phyloP scores from a whole-genome alignment of 495 filamentous ascomycete genomes.

The Penicillium bialowiezense region DNA sequence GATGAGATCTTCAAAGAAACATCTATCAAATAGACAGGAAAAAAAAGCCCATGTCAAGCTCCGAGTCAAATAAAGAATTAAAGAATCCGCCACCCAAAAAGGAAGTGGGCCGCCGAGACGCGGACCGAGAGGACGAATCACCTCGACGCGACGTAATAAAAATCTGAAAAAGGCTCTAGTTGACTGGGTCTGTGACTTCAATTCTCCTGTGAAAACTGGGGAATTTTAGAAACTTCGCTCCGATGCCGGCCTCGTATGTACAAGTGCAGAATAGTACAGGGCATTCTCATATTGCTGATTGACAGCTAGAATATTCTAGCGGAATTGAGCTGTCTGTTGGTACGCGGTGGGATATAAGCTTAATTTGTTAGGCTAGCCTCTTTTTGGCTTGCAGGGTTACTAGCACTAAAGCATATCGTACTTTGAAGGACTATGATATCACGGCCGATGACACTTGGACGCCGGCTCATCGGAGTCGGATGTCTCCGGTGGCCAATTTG shows the following conservation, averaged over 20 bases:
- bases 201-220: conserved; percentile 8
- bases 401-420: too few relatives aligned
- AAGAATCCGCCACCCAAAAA: conserved; percentile 4
- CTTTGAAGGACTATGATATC: too few relatives aligned
- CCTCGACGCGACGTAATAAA: conserved; percentile 21
- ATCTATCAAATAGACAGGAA: neutral
- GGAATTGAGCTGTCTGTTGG: neutral
- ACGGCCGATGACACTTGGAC: too few relatives aligned
- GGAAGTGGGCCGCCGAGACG: conserved; percentile 7
- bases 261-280: too few relatives aligned
- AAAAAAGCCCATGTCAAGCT: too few relatives aligned
- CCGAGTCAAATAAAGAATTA: neutral
- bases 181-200: neutral
- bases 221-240: conserved; percentile 10
- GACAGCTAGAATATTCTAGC: too few relatives aligned
- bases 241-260: conserved; percentile 7
- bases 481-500: neutral
- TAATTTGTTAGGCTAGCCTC: neutral
- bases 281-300: too few relatives aligned
- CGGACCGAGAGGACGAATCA: conserved; percentile 20
- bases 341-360: neutral
- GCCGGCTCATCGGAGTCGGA: neutral
- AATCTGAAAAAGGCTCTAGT: conserved; percentile 7
- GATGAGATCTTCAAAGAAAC: neutral
- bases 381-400: neutral